Percentiles rank a stretch among this genome's conserved stretches.
Evolutionary conservation across 1,284 basidiomycete genomes (phyloP).

Genomic region (Cystobasidium sp.): DNA sequence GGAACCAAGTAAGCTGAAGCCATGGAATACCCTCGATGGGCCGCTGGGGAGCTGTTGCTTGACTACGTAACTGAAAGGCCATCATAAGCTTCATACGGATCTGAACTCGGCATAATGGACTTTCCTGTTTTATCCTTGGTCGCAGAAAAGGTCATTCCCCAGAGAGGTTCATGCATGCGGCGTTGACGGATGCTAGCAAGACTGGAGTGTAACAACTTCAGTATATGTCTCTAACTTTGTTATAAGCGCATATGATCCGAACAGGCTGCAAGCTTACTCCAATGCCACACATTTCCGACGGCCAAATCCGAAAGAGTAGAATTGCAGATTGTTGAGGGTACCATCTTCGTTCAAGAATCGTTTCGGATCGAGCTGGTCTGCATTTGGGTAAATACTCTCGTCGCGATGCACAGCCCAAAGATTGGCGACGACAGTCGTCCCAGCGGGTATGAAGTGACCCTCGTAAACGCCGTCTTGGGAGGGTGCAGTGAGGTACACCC

Average conservation of each 20-base stretch:
- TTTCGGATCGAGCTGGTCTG: conserved; percentile 46
- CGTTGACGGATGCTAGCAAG: conserved; percentile 6
- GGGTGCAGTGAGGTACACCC: conserved; percentile 46
- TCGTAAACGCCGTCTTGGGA: conserved; percentile 56
- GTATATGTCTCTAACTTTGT: not conserved
- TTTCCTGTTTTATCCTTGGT: not conserved
- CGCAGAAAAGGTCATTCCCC: conserved; percentile 5
- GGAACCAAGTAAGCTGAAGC: too few relatives aligned
- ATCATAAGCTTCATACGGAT: conserved; percentile 5
- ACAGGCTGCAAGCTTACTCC: not conserved
- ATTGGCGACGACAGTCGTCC: conserved; percentile 53
- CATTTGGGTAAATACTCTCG: conserved; percentile 45
- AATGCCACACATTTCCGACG: not conserved
- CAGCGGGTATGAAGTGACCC: conserved; percentile 54
- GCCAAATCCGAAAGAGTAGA: conserved; percentile 10
- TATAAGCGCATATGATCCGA: not conserved
- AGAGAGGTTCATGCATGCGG: conserved; percentile 13
- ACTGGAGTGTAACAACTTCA: not conserved
- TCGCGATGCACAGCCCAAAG: conserved; percentile 54
- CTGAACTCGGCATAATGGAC: not conserved
- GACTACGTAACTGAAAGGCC: conserved; percentile 2
- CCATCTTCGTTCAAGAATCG: conserved; percentile 42
- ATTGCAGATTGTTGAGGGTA: conserved; percentile 5
- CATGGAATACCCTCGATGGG: too few relatives aligned
- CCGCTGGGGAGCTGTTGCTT: too few relatives aligned